Base-by-base conservation (phyloP, 192 early-diverging fungal genomes). In the Mortierella antarctica region DNA sequence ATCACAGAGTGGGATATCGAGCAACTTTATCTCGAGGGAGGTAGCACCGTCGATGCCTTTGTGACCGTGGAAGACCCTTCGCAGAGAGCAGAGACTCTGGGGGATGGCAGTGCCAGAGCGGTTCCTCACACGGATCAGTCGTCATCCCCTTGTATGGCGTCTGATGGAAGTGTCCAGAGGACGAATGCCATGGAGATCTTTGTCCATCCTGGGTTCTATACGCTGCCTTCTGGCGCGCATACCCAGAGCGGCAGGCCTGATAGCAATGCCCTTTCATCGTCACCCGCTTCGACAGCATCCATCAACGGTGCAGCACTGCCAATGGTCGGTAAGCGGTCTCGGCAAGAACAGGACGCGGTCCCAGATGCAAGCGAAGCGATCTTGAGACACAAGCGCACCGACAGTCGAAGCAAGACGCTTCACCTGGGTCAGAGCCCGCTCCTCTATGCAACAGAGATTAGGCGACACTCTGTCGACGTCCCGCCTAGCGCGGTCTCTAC, bases 171-270 rank as follows among this genome's bases (percentile, higher is more conserved):
- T 31, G 31, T 71, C 42, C 68, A 72, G 39, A 59, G 51, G 12
- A 54, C 57, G 6, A 45, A 54, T 40, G 61, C 40, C 15, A 72
- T 72, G 42, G 70, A 72, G 40, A 7, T 17, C n/a, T 80, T 80
- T 58, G 55, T 80, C n/a, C 77, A 80, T 42, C 77, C 77, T 5
- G 70, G 69, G 10, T 80, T 80, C 18, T 80, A 80, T 45, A 62
- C 70, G 0, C 56, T 80, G 7, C 42, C 77, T 6, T 47, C 17
- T 48, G 23, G 2, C 39, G 40, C n/a, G 7, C 46, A 45, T 11
- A 17, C 21, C 45, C 45, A 20, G 10, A 55, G 52, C 14, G 5
- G 2, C n/a, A 66, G 54, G 11, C 52, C 14, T 55, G 41, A 6
- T 4, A 39, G 46, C 62, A 52, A 7, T 20, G 15, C 53, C 3